These are phyloP conservation scores for Dothidotthia symphoricarpi DNA, from an alignment of 2,329 filamentous ascomycete genomes.

Conservation along the genomic window DNA sequence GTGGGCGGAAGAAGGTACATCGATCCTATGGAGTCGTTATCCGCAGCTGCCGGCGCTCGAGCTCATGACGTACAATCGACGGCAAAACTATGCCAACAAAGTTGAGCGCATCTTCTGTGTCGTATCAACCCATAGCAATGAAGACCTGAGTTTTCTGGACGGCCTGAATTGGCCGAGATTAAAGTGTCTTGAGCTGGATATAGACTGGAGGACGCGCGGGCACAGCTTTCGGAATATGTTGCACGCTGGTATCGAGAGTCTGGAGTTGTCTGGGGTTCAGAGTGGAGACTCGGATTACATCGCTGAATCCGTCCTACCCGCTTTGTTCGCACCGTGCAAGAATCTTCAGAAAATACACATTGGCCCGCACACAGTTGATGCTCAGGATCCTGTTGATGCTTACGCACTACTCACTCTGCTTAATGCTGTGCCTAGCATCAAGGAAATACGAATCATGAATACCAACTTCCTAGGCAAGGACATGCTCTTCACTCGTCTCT, in stretches of 20 bases:
- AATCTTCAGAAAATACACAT: conserved; percentile 29
- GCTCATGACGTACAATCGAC: conserved; percentile 19
- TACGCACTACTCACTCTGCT: conserved; percentile 22
- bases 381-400: conserved; percentile 22
- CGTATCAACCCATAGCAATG: conserved; percentile 13
- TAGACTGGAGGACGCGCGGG: conserved; percentile 27
- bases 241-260: conserved; percentile 22
- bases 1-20: conserved; percentile 36
- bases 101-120: conserved; percentile 23
- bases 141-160: conserved; percentile 24
- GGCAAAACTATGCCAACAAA: conserved; percentile 36
- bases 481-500: conserved; percentile 26
- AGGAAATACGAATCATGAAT: conserved; percentile 25
- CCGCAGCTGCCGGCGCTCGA: conserved; percentile 30
- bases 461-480: conserved; percentile 27
- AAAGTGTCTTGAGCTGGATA: conserved; percentile 30
- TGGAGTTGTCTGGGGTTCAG: conserved; percentile 29
- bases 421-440: conserved; percentile 18
- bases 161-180: conserved; percentile 30
- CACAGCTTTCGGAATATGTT: conserved; percentile 22
- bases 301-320: conserved; percentile 19
- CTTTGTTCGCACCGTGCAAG: conserved; percentile 20
- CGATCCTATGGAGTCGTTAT: conserved; percentile 34
- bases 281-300: conserved; percentile 24
- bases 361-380: conserved; percentile 19